A percentile compares a stretch with the other conserved stretches of the same genome.
These are phyloP conservation scores for Penicillium coffeae DNA, from an alignment of 495 filamentous ascomycete species.

Conservation along the genomic window DNA sequence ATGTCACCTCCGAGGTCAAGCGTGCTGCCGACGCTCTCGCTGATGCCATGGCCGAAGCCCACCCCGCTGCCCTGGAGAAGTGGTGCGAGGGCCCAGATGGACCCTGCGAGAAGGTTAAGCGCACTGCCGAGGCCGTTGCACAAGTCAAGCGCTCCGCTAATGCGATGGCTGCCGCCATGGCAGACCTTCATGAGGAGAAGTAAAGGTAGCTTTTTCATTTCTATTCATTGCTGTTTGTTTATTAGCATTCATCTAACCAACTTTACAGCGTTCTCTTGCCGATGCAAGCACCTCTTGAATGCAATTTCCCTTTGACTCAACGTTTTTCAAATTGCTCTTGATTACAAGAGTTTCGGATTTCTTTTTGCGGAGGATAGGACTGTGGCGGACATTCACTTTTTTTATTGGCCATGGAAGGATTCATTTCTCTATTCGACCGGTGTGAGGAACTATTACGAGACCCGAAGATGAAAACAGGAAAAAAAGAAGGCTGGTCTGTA, in stretches of 20 bases:
- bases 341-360: not conserved
- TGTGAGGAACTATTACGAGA: not conserved
- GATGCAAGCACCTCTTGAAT: not conserved
- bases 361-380: not conserved
- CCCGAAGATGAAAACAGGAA: not conserved
- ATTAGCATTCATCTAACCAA: not conserved
- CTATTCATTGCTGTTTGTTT: too few relatives aligned
- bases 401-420: slow-evolving; percentile 9
- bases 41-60: slow-evolving; percentile 37
- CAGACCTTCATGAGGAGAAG: slow-evolving; percentile 29
- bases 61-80: slow-evolving; percentile 25
- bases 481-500: not conserved
- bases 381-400: slow-evolving; percentile 21
- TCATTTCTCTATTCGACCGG: not conserved
- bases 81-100: slow-evolving; percentile 42
- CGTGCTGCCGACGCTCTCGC: slow-evolving; percentile 50
- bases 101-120: slow-evolving; percentile 44
- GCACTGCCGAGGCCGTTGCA: slow-evolving; percentile 38
- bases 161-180: slow-evolving; percentile 39
- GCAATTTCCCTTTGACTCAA: too few relatives aligned
- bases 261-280: not conserved
- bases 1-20: slow-evolving; percentile 36
- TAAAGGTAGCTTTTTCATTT: slow-evolving; percentile 23
- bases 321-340: too few relatives aligned
- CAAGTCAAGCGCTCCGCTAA: slow-evolving; percentile 37